These are phyloP conservation scores for Manihot esculenta DNA, from an alignment of 441 rosid genomes.

Conservation along the genomic window DNA sequence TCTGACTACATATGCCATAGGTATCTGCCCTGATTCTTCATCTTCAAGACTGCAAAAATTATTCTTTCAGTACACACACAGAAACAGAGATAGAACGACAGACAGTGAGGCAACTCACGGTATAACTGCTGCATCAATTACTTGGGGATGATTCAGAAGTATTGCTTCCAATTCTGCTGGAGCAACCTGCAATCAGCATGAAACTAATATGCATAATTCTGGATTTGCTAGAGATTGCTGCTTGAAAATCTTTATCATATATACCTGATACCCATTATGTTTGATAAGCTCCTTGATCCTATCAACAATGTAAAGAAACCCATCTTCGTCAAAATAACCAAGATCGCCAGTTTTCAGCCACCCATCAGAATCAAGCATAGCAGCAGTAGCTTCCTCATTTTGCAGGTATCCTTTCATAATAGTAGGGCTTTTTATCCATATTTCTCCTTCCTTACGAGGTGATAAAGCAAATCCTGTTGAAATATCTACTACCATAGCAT, in stretches of 20 bases:
- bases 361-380: constrained; percentile 42
- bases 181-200: constrained; percentile 48
- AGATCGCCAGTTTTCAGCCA: constrained; percentile 74
- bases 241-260: background rate
- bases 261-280: constrained; percentile 69
- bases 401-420: constrained; percentile 53
- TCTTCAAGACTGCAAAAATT: constrained; percentile 50
- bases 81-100: background rate
- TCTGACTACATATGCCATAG: constrained; percentile 65
- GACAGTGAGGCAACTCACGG: constrained; percentile 37
- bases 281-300: constrained; percentile 72
- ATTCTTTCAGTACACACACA: background rate
- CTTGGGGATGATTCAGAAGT: constrained; percentile 49
- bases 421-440: constrained; percentile 53
- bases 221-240: background rate
- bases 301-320: constrained; percentile 55
- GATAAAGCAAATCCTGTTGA: constrained; percentile 45
- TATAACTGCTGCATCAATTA: constrained; percentile 64
- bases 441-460: constrained; percentile 47
- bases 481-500: constrained; percentile 43
- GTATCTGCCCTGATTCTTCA: constrained; percentile 65
- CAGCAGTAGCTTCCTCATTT: constrained; percentile 51
- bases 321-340: constrained; percentile 57
- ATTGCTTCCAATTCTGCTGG: constrained; percentile 71
- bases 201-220: background rate